phyloP scores from a whole-genome alignment of 1,284 basidiomycete species.

The Phaffia rhodozyma region DNA sequence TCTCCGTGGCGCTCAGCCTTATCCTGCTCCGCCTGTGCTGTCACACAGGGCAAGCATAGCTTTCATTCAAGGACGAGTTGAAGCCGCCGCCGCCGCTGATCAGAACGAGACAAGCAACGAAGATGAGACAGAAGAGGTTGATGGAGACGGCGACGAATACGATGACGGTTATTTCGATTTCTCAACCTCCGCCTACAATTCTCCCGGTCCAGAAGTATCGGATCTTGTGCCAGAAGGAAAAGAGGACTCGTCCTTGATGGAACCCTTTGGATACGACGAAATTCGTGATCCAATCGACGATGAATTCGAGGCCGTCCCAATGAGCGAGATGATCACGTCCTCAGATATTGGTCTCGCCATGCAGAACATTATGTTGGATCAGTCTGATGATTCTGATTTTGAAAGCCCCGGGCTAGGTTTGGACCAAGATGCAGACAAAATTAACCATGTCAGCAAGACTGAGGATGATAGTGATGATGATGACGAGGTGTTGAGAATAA shows the following conservation, averaged over 20 bases:
- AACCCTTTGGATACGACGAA: slow-evolving; percentile 19
- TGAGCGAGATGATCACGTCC: slow-evolving; percentile 22
- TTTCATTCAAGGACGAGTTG: slow-evolving; percentile 12
- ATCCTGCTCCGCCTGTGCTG: not conserved
- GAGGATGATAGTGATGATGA: slow-evolving; percentile 10
- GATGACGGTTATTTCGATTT: slow-evolving; percentile 10
- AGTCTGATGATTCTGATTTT: too few species aligned
- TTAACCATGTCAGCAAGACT: slow-evolving; percentile 7
- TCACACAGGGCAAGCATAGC: slow-evolving; percentile 12
- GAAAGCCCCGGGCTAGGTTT: not conserved
- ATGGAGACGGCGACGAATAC: slow-evolving; percentile 22
- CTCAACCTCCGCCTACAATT: too few species aligned
- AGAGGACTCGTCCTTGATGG: slow-evolving; percentile 4
- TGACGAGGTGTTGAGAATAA: slow-evolving; percentile 7
- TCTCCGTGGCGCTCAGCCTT: not conserved
- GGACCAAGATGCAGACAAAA: slow-evolving; percentile 10
- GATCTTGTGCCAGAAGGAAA: not conserved
- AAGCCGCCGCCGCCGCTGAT: not conserved
- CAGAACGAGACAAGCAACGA: too few species aligned
- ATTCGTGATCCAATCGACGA: slow-evolving; percentile 20
- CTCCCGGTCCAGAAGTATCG: too few species aligned
- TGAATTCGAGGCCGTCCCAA: slow-evolving; percentile 26
- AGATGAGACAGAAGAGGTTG: not conserved
- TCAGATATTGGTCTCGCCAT: too few species aligned
- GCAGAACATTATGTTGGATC: too few species aligned